Evolutionary conservation across 495 filamentous ascomycete genomes (phyloP).

Genomic region (Podospora conica): DNA sequence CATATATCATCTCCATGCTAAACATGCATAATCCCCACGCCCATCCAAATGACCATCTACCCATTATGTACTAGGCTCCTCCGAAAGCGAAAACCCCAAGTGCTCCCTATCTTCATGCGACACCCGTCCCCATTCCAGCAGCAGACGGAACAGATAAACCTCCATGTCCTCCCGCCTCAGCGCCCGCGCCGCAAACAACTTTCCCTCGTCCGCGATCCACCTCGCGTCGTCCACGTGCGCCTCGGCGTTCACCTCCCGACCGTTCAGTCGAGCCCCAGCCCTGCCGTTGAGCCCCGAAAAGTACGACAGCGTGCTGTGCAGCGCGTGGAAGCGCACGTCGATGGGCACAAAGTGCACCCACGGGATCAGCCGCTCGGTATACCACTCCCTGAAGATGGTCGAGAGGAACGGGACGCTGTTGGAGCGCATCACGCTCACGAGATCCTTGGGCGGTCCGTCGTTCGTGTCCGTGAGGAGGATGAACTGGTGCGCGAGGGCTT

Average conservation of each 20-base stretch:
- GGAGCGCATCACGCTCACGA: conserved; percentile 60
- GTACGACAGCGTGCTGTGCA: conserved; percentile 61
- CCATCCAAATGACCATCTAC: not conserved
- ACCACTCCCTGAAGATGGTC: conserved; percentile 69
- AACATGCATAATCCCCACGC: not conserved
- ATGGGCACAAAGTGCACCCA: conserved; percentile 78
- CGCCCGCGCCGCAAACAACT: conserved; percentile 57
- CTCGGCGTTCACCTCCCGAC: conserved; percentile 38
- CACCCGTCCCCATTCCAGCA: conserved; percentile 69
- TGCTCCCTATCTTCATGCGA: conserved; percentile 57
- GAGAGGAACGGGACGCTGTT: conserved; percentile 57
- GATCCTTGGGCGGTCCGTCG: conserved; percentile 58
- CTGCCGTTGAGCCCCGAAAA: conserved; percentile 41
- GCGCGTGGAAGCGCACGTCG: conserved; percentile 59
- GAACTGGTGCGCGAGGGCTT: conserved; percentile 40
- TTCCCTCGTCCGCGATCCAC: conserved; percentile 62
- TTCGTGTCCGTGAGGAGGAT: conserved; percentile 64
- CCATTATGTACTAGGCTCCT: not conserved
- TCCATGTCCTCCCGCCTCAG: conserved; percentile 76
- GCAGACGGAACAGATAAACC: conserved; percentile 70
- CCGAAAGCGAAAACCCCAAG: conserved; percentile 41
- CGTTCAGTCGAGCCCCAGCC: conserved; percentile 36
- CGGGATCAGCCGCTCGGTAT: conserved; percentile 58
- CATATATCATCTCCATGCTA: not conserved
- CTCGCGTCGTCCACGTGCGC: conserved; percentile 34